Conservation (phyloP, 2,329 filamentous ascomycete genomes). For the Trichoderma cornu-damae region DNA sequence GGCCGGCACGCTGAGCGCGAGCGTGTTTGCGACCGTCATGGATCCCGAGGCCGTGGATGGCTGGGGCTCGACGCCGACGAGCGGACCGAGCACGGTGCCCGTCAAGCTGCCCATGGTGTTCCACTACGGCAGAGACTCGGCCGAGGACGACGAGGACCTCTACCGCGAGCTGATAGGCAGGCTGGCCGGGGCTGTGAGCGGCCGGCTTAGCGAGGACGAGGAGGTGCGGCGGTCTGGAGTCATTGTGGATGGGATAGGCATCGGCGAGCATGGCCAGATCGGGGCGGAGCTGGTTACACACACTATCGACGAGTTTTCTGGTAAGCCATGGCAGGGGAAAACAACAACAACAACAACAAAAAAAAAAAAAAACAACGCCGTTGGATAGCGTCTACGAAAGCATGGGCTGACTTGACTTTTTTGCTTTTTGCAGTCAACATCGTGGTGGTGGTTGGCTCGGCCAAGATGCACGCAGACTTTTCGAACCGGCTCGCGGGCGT, state of each 20-base stretch:
- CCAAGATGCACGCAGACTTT: conserved; percentile 70
- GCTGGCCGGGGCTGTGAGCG: conserved; percentile 72
- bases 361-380: too few relatives aligned
- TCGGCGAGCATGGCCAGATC: conserved; percentile 59
- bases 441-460: conserved; percentile 76
- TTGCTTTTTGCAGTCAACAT: conserved; percentile 63
- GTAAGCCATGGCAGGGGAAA: conserved; percentile 33
- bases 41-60: conserved; percentile 74
- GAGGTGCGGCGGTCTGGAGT: conserved; percentile 68
- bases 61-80: conserved; percentile 87
- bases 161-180: conserved; percentile 71
- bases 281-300: conserved; percentile 76
- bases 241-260: conserved; percentile 77
- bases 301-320: conserved; percentile 56
- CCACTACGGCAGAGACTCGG: conserved; percentile 70
- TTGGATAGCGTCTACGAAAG: not conserved
- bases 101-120: conserved; percentile 91
- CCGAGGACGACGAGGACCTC: conserved; percentile 66
- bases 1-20: conserved; percentile 77
- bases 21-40: conserved; percentile 80
- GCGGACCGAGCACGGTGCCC: conserved; percentile 78
- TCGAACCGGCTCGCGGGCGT: conserved; percentile 58
- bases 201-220: conserved; percentile 69
- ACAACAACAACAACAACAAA: too few relatives aligned
- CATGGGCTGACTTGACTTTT: not conserved